Percentiles rank a stretch among this genome's conserved stretches.
phyloP scores from a whole-genome alignment of 2,329 filamentous ascomycete genomes.

The Fonsecaea pedrosoi region DNA sequence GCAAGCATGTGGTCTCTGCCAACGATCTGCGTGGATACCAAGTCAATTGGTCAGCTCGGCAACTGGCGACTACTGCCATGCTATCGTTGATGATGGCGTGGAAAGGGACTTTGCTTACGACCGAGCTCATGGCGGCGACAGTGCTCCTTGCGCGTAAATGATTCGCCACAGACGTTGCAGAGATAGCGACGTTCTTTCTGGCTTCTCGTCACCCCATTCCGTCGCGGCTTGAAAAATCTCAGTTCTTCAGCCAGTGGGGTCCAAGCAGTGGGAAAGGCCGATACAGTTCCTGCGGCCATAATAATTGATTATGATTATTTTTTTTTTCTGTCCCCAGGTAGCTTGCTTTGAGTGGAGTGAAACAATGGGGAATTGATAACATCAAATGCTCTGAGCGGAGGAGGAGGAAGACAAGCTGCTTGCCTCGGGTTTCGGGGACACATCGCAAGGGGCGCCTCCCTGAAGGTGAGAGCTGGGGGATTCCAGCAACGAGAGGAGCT shows the following conservation, averaged over 20 bases:
- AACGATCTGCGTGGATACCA: background rate
- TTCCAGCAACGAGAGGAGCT: background rate
- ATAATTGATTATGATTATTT: background rate
- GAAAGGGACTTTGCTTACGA: conserved; percentile 1
- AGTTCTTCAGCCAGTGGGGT: conserved; percentile 14
- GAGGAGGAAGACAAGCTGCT: background rate
- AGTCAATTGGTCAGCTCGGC: background rate
- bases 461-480: background rate
- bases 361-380: background rate
- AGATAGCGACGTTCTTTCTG: conserved; percentile 13
- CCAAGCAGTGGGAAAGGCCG: conserved; percentile 10
- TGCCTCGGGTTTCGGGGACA: background rate
- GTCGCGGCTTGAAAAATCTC: conserved; percentile 15
- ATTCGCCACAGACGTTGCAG: conserved; percentile 12
- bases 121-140: conserved; percentile 17
- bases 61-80: background rate
- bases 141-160: conserved; percentile 17
- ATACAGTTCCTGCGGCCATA: background rate
- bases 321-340: background rate
- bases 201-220: conserved; percentile 14
- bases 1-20: conserved; percentile 17
- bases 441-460: background rate
- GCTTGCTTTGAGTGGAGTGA: conserved; percentile 2
- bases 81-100: too few species aligned
- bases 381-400: conserved; percentile 1